phyloP scores from a whole-genome alignment of 805 yeast genomes.

The Saccharomycopsis selenospora region DNA sequence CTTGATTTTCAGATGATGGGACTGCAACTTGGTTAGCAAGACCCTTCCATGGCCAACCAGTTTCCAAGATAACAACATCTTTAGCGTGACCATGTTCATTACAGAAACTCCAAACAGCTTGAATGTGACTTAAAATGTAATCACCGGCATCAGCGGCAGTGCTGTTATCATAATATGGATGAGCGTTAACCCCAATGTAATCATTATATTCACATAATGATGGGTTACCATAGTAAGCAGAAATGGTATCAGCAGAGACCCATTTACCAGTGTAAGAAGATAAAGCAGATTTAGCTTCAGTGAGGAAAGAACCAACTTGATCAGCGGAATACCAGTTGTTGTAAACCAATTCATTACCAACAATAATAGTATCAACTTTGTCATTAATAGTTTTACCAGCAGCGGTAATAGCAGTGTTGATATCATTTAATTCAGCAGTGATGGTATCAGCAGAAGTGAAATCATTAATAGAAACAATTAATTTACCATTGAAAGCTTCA shows the following conservation, averaged over 20 bases:
- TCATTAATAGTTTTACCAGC: constrained; percentile 52
- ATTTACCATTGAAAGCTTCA: constrained; percentile 38
- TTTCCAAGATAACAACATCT: constrained; percentile 45
- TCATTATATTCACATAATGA: constrained; percentile 50
- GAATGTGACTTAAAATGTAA: constrained; percentile 20
- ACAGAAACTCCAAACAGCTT: constrained; percentile 21
- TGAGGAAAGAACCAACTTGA: constrained; percentile 41
- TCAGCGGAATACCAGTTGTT: constrained; percentile 40
- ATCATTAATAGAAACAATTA: constrained; percentile 55
- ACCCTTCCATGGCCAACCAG: constrained; percentile 70
- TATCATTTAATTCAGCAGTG: constrained; percentile 21
- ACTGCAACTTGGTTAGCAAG: constrained; percentile 44
- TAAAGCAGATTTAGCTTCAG: constrained; percentile 40
- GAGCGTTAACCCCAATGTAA: constrained; percentile 59
- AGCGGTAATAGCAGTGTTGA: constrained; percentile 37
- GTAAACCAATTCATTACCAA: constrained; percentile 62
- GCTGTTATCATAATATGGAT: constrained; percentile 43
- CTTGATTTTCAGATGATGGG: constrained; percentile 48
- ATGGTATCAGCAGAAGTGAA: constrained; percentile 32
- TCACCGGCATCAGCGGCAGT: constrained; percentile 21
- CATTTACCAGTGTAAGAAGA: constrained; percentile 45
- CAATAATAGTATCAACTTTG: constrained; percentile 37
- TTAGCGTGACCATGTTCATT: constrained; percentile 29
- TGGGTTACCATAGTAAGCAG: constrained; percentile 49
- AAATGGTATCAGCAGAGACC: constrained; percentile 59